Base-by-base conservation (phyloP, 2,329 filamentous ascomycete species). In the Alternaria sp. region DNA sequence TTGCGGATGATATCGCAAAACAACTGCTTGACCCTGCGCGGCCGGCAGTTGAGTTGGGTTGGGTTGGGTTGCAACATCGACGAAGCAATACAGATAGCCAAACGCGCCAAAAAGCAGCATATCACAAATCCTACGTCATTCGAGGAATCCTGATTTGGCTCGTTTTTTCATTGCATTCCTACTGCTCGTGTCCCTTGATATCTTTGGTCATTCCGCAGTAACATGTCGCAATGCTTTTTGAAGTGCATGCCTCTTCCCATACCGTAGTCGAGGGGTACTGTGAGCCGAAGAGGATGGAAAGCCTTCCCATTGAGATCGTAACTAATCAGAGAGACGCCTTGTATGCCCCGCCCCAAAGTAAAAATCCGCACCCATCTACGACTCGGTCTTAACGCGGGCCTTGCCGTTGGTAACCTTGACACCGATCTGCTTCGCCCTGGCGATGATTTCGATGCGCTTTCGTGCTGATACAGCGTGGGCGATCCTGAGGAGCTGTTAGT, bases 391-490 rank as follows among this genome's bases (percentile, higher is more conserved):
- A 83, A 99, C 91, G 89, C 94, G 96, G 81, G 94, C 95, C 92
- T 97, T 97, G 85, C 92, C 85, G 89, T 99, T 99, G 82, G 95
- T 99, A 83, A 99, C 94, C 92, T 99, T 99, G 83, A 99, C 95
- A 81, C 94, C 93, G 81, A 99, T 87, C 85, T 97, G 91, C 92
- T 98, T 98, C 73, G 95, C 95, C 84, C 94, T 92, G 81, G 92
- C 88, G 79, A 99, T 90, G 85, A 99, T 99, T 80, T 97, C 94
- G 84, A 99, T 90, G 85, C 95, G 90, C 92, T 99, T 99, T 85
- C 94, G 89, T 81, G 95, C 97, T 68, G 95, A 99, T 83, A 99
- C 95, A 83, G 92, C 92, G 88, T 97, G 93, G 82, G 92, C 92
- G 83, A 99, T 99, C 89, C 94, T 97, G 75, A 25, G 46, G 27